Evolutionary conservation across 139 green algal genomes (phyloP).

Genomic region (Volvox reticuliferus): DNA sequence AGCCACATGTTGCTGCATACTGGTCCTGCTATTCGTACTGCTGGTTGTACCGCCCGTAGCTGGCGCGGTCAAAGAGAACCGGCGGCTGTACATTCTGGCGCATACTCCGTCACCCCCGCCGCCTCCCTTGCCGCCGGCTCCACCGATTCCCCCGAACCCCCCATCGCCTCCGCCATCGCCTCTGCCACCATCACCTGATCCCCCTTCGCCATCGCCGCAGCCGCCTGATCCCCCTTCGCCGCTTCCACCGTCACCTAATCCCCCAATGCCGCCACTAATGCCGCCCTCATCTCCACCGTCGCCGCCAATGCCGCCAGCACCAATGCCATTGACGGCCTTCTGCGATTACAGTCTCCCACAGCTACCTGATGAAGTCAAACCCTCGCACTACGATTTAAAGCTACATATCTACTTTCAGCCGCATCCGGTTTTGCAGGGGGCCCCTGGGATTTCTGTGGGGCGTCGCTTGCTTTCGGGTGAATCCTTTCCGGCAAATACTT

Average conservation of each 20-base stretch:
- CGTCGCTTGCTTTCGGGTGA: background rate
- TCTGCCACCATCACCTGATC: background rate
- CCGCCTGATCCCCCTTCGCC: background rate
- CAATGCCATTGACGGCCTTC: background rate
- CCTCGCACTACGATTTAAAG: constrained; percentile 68
- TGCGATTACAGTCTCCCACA: constrained; percentile 65
- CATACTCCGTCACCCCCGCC: background rate
- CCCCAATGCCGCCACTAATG: background rate
- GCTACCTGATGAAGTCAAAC: constrained; percentile 62
- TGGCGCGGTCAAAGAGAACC: background rate
- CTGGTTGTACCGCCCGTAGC: background rate
- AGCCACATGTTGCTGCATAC: background rate
- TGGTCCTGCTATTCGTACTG: background rate
- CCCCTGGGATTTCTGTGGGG: no score
- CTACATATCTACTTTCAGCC: constrained; percentile 60
- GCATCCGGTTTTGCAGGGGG: background rate
- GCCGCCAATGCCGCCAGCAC: background rate
- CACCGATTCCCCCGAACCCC: background rate
- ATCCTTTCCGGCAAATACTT: background rate
- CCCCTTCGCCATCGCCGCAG: background rate
- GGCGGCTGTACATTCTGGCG: background rate
- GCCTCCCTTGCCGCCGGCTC: background rate
- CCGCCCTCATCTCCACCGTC: background rate
- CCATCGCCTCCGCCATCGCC: background rate
- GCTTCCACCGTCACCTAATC: background rate